Evolutionary conservation across 495 filamentous ascomycete genomes (phyloP).

Genomic region (Xylaria nigripes): DNA sequence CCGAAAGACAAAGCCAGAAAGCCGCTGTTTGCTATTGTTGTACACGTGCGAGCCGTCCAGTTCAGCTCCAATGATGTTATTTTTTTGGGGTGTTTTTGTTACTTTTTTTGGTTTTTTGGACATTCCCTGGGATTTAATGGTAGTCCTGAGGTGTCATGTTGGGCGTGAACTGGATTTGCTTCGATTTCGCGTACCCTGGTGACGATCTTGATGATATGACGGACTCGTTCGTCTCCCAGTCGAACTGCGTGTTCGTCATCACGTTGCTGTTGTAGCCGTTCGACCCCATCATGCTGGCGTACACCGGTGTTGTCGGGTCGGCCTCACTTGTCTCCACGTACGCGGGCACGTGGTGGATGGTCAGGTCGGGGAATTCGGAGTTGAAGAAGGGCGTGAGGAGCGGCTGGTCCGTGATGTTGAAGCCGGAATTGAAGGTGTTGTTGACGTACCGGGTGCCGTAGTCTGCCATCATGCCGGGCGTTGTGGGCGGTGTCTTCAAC

Average conservation of each 20-base stretch:
- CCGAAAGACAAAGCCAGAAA: too few relatives aligned
- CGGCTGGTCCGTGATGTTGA: conserved; percentile 33
- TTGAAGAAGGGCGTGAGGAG: conserved; percentile 39
- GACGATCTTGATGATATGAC: conserved; percentile 36
- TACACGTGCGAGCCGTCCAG: too few relatives aligned
- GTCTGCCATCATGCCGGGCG: conserved; percentile 31
- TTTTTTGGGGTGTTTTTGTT: not conserved
- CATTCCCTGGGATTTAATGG: not conserved
- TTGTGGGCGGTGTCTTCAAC: conserved; percentile 39
- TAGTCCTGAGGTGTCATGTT: conserved; percentile 44
- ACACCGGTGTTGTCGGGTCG: conserved; percentile 38
- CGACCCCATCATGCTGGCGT: conserved; percentile 30
- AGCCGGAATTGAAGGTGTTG: conserved; percentile 22
- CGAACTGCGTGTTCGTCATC: conserved; percentile 32
- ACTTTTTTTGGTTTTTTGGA: not conserved
- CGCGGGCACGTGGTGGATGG: conserved; percentile 30
- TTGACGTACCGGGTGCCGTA: conserved; percentile 26
- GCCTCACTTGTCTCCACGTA: conserved; percentile 29
- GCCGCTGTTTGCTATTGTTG: too few relatives aligned
- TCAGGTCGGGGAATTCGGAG: conserved; percentile 36
- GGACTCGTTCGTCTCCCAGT: conserved; percentile 33
- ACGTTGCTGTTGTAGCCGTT: conserved; percentile 22
- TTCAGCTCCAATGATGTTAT: too few relatives aligned
- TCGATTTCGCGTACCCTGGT: conserved; percentile 31
- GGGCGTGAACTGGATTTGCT: conserved; percentile 42